Base-by-base conservation (phyloP, 2,329 filamentous ascomycete genomes). In the Nigrograna mackinnonii region DNA sequence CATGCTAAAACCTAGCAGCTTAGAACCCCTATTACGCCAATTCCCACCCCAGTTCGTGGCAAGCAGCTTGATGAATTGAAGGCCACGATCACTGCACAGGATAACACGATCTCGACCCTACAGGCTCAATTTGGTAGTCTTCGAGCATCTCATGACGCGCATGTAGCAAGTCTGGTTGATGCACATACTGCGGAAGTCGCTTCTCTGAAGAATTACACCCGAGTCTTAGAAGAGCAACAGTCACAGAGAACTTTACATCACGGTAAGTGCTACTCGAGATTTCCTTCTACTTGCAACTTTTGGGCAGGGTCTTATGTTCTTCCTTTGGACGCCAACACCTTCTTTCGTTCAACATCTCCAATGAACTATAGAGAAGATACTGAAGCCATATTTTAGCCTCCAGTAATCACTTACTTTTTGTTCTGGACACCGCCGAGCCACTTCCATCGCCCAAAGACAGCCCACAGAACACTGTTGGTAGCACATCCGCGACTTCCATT, bases 141-240 rank as follows among this genome's bases (percentile, higher is more conserved):
- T 40, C 60, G 62, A 34, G 52, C 50, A 18, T 65, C 69, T 11
- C 69, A 74, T 43, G 69, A 74, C 43, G 58, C 65, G 4, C 67
- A 73, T 39, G 44, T 71, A 16, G 46, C 47, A 13, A 68, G 57
- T 37, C 51, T 74, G 28, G 55, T 52, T 38, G 62, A 67, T 28
- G 53, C 68, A n/a, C 70, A 74, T 49, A 55, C 57, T 13, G 61
- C 59, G 20, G 71, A 73, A 54, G 41, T 74, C 7, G 58, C 61
- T n/a, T 67, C 68, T 6, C 45, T 71, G 22, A 62, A 55, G 18
- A 57, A 66, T 17, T 69, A 74, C 47, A 58, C 68, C 28, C 54
- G 53, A 35, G 55, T 67, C 13, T 58, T 73, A 24, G 71, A 74
- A 50, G 57, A 64, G 20, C 63, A 64, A 39, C 46, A 61, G 31